Evolutionary conservation across 2,329 filamentous ascomycete genomes (phyloP), one percentile per base, ranked within the genome.

Genomic region (Fusarium buharicum): DNA sequence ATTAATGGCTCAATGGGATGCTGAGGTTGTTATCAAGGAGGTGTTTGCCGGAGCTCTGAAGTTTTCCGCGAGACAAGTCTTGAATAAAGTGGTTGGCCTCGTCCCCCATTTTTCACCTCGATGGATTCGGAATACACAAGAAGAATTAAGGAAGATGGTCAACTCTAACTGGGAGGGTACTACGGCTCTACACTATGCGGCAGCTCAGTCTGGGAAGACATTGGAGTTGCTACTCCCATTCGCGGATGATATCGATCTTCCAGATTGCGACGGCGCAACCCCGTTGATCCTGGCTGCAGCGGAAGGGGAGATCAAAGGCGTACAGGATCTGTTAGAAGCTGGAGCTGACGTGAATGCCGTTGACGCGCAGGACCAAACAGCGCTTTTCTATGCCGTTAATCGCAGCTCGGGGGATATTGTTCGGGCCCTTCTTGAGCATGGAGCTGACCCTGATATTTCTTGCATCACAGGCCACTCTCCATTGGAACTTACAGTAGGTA

Each of bases 151-250:
- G 44, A 24, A 13, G 12, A 60, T 64, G 34, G 20, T 64, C 16
- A 66, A 67, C 20, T 30, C 51, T 6, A 22, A 51, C 4, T 67
- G 64, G 64, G 59, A 55, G 17, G 62, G 62, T 10, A 63, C 55
- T 8, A 64, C 63, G 7, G 62, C 64, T 4, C 31, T 58, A 13
- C 64, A 67, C 41, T 61, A 59, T 44, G 64, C 64, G 7, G 64
- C 62, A 14, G 54, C 46, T 13, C 62, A 59, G 22, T 38, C 33
- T 3, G 62, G 62, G 17, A 45, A 43, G 14, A 49, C 52, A 5
- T 46, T 67, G 9, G 56, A 59, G 24, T 33, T 66, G 6, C 41
- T 67, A 30, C 18, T 67, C 6, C 64, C 60, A 14, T 67, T 59
- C 30, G 39, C 52, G 14, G 37, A 50, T 17, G 51, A 67, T 24